Evolutionary conservation across 768 basidiomycete genomes (phyloP).

Genomic region (Tulasnella sp.): DNA sequence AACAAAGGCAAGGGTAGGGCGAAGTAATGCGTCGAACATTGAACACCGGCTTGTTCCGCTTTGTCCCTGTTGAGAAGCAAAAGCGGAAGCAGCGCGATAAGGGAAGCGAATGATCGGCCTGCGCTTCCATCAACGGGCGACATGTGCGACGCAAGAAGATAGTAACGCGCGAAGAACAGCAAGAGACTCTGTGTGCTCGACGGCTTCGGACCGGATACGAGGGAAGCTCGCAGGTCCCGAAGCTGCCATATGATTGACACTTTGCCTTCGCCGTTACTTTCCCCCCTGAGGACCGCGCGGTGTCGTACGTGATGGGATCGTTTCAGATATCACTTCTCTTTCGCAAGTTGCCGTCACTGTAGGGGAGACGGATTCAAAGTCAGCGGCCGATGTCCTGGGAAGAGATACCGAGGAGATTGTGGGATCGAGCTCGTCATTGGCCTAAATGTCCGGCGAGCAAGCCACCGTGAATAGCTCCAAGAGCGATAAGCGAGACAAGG

Average conservation of each 20-base stretch:
- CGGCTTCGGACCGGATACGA: neutral
- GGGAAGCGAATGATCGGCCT: neutral
- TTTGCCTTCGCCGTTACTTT: neutral
- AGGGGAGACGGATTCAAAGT: neutral
- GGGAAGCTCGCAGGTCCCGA: neutral
- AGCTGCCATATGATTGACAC: constrained; percentile 3
- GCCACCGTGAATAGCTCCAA: neutral
- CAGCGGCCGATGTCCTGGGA: neutral
- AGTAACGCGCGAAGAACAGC: constrained; percentile 1
- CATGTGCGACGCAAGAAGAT: neutral
- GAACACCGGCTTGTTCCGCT: neutral
- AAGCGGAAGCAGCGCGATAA: neutral
- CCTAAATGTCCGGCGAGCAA: neutral
- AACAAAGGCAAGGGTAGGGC: constrained; percentile 3
- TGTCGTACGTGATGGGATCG: neutral
- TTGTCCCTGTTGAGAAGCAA: neutral
- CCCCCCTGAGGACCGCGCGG: constrained; percentile 10
- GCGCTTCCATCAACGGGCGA: constrained; percentile 1
- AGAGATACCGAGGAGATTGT: neutral
- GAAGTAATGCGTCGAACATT: neutral
- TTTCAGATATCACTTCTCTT: neutral
- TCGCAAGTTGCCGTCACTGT: neutral
- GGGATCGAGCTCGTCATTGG: constrained; percentile 18
- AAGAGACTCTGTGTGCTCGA: neutral
- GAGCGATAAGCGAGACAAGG: constrained; percentile 19